These are phyloP conservation scores for Picea glauca DNA, from an alignment of 75 land plant genomes.

Conservation along the genomic window DNA sequence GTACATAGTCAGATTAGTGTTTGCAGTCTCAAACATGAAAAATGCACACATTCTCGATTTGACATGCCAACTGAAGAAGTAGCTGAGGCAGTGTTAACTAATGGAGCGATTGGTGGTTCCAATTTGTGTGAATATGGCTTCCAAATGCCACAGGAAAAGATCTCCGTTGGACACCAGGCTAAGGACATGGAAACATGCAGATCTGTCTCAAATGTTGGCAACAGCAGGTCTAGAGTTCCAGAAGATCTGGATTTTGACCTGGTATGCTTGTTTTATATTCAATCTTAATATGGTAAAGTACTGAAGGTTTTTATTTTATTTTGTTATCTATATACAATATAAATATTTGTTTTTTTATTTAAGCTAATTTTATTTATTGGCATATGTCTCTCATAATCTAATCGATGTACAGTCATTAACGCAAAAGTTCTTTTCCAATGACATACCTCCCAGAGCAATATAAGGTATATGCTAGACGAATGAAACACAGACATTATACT, in stretches of 20 bases:
- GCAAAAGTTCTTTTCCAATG: neutral
- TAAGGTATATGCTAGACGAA: neutral
- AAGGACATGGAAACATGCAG: conserved; percentile 2
- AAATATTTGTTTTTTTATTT: neutral
- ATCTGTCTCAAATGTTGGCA: neutral
- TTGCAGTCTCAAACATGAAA: neutral
- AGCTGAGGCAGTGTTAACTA: neutral
- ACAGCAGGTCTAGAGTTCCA: conserved; percentile 3
- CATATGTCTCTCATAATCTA: neutral
- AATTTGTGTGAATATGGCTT: neutral
- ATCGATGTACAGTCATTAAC: neutral
- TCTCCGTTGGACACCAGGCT: neutral
- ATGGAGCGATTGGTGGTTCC: neutral
- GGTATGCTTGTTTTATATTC: conserved; percentile 1
- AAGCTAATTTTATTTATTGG: neutral
- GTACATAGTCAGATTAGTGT: neutral
- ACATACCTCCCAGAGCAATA: too few relatives aligned
- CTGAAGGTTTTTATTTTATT: neutral
- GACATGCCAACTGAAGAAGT: neutral
- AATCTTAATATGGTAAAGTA: neutral
- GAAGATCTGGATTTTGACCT: neutral
- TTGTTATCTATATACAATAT: neutral
- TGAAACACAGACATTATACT: neutral
- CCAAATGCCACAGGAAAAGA: neutral
- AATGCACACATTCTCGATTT: neutral